Base-by-base conservation (phyloP, 768 basidiomycete species). In the Rhizopogon vulgaris region DNA sequence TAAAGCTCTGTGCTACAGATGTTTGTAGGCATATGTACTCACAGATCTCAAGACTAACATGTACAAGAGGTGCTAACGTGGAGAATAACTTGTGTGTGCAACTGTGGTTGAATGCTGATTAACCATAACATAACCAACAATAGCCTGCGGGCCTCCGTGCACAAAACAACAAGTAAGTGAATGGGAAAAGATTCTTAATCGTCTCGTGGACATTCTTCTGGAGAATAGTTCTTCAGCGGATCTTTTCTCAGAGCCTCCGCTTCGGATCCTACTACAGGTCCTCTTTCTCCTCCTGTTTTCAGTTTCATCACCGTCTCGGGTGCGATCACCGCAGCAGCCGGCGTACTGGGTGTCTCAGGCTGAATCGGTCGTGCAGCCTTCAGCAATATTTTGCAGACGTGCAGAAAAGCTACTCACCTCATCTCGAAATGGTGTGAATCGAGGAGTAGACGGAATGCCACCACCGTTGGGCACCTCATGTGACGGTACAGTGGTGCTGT, bases 211-310 rank as follows among this genome's bases (percentile, higher is more conserved):
- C 52, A 58, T 34, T 64, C 66, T 7, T 54, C 63, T 9, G 30
- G 38, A n/a, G 62, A 59, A 65, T 90, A 89, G 61, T 91, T 90
- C 73, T 87, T 90, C 63, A 91, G 69, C 2, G 89, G 89, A 63
- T 90, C 85, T 58, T 80, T 87, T 54, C 88, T 74, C 52, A 91
- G 63, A 2, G 86, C 87, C 62, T 91, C 89, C 30, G 86, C 86
- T 65, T 90, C 87, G 2, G 84, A 80, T 28, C 75, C 68, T 37
- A 76, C 66, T 22, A 64, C 58, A 8, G 72, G 67, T 10, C 73
- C 76, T 57, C 70, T 75, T 48, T 68, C 56, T 52, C 74, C 70
- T 52, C 70, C 66, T 55, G 71, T 73, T 68, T 84, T 87, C 48
- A 76, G 73, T 62, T 81, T 87, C 78, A 87, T 88, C 18, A 84